Base-by-base conservation (phyloP, 108 stramenopile genomes). In the Cyclotella choctawhatcheeana region DNA sequence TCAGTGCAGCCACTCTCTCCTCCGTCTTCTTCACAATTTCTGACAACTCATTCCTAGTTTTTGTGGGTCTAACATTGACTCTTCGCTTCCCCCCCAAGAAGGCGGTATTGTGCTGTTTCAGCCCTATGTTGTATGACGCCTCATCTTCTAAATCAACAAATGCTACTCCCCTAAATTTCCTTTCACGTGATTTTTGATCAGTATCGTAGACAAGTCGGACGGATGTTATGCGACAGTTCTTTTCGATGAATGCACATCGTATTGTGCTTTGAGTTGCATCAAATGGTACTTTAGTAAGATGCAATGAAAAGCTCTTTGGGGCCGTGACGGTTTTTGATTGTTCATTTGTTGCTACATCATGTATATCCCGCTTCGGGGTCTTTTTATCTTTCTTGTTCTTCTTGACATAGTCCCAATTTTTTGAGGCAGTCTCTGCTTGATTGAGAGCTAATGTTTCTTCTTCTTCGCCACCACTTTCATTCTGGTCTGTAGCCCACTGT, bases 131-230 rank as follows among this genome's bases (percentile, higher is more conserved):
- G 59, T 84, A 91, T 1, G 90, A 91, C 10, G 62, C 25, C 34
- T 82, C 69, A 67, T 93, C 84, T 24, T 76, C 76, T 2, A 91
- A 20, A 67, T 93, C 93, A 5, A 89, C 78, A 77, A 93, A 93
- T 6, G 93, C 93, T 1, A 93, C 93, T 8, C 93, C 93, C n/a
- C 88, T 85, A 73, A 91, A 93, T 17, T 74, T 68, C 44, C 67
- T 77, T 20, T 86, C 84, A 13, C 80, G 75, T 4, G 70, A 68
- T 32, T 27, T 54, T 48, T 54, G 61, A 60, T 86, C 77, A 4
- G 60, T 75, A 62, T 93, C 89, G 43, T 88, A 91, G 1, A 93
- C 93, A 43, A 91, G 60, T n/a, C 93, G 87, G 25, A 91, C 77
- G 14, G 88, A 91, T 22, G 82, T 81, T 27, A 93, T 65, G 13